These are phyloP conservation scores for Boletus rex-veris DNA, from an alignment of 768 basidiomycete genomes.

Conservation along the genomic window DNA sequence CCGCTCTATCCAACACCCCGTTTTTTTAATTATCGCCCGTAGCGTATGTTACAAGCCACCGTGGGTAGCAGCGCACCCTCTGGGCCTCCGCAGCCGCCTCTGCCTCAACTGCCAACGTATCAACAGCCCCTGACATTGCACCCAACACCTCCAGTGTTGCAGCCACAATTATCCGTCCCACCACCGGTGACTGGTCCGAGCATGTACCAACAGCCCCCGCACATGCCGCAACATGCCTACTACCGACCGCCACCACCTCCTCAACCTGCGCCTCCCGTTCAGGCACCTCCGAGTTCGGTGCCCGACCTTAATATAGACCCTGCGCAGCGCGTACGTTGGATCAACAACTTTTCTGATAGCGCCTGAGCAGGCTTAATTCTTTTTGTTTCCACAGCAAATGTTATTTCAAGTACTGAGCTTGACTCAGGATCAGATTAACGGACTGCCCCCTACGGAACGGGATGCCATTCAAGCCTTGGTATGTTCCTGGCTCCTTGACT, in stretches of 20 bases:
- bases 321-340: slow-evolving; percentile 43
- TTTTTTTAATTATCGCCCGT: slow-evolving; percentile 17
- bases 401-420: slow-evolving; percentile 82
- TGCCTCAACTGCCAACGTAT: slow-evolving; percentile 30
- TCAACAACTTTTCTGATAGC: slow-evolving; percentile 2
- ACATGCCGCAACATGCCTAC: slow-evolving; percentile 32
- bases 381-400: slow-evolving; percentile 53
- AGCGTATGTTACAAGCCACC: slow-evolving; percentile 53
- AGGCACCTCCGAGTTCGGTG: slow-evolving; percentile 30
- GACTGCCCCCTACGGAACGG: slow-evolving; percentile 73
- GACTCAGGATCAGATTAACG: slow-evolving; percentile 79
- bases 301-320: slow-evolving; percentile 43
- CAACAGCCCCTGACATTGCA: slow-evolving; percentile 32
- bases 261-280: slow-evolving; percentile 28
- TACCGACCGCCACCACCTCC: slow-evolving; percentile 33
- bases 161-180: slow-evolving; percentile 29
- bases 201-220: slow-evolving; percentile 32
- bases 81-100: slow-evolving; percentile 30
- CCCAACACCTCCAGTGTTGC: slow-evolving; percentile 34
- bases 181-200: slow-evolving; percentile 26
- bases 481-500: slow-evolving; percentile 17
- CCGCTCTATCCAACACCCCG: background rate
- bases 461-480: slow-evolving; percentile 81
- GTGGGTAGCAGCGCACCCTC: slow-evolving; percentile 26
- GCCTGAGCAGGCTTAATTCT: background rate